Conservation (phyloP, 495 filamentous ascomycete genomes). For the Xeromyces bisporus region DNA sequence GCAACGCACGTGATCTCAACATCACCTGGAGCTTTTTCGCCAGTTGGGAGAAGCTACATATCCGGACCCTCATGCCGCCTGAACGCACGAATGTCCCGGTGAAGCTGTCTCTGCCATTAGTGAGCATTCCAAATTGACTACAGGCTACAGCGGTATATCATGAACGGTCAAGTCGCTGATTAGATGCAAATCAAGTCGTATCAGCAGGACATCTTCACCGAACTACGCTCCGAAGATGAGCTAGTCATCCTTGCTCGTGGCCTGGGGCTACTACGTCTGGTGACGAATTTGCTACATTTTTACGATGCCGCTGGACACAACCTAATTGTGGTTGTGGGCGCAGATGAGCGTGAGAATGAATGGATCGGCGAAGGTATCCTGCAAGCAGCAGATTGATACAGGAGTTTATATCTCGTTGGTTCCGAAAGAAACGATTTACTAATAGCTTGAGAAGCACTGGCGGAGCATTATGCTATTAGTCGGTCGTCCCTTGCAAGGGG, state of each 20-base stretch:
- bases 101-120: slow-evolving; percentile 84
- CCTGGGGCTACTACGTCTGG: slow-evolving; percentile 72
- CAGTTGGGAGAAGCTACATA: slow-evolving; percentile 10
- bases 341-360: slow-evolving; percentile 82
- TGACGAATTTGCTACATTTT: slow-evolving; percentile 88
- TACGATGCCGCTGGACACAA: slow-evolving; percentile 95
- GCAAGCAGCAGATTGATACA: too few species aligned
- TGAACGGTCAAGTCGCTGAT: slow-evolving; percentile 4
- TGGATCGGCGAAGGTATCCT: slow-evolving; percentile 66
- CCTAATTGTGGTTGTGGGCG: slow-evolving; percentile 74
- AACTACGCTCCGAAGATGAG: slow-evolving; percentile 81
- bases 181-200: slow-evolving; percentile 37
- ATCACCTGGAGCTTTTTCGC: slow-evolving; percentile 6
- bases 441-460: slow-evolving; percentile 40
- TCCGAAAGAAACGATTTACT: slow-evolving; percentile 1
- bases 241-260: slow-evolving; percentile 82
- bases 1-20: slow-evolving; percentile 23
- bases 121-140: slow-evolving; percentile 21
- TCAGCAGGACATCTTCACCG: slow-evolving; percentile 82
- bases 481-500: slow-evolving; percentile 61
- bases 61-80: slow-evolving; percentile 34
- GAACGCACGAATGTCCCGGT: slow-evolving; percentile 49
- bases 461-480: slow-evolving; percentile 83
- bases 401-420: too few species aligned
- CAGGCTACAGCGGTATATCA: background rate